Evolutionary conservation across 805 yeast genomes (phyloP).

Genomic region (Ascoidea asiatica): DNA sequence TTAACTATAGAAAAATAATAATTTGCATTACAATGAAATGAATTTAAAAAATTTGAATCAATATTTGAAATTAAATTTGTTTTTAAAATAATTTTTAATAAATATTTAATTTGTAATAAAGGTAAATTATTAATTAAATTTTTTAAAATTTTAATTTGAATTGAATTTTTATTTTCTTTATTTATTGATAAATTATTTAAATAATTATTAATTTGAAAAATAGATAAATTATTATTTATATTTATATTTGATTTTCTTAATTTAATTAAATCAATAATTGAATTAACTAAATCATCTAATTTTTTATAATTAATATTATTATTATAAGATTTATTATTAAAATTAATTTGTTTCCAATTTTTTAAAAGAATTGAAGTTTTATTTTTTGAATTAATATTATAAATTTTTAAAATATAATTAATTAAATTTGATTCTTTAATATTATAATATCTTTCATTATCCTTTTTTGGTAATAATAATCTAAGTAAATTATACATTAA

Average conservation of each 20-base stretch:
- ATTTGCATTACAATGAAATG: conserved; percentile 75
- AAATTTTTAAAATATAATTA: conserved; percentile 31
- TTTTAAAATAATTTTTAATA: conserved; percentile 54
- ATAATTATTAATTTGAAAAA: conserved; percentile 34
- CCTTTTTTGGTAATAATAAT: conserved; percentile 50
- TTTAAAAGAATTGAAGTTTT: conserved; percentile 38
- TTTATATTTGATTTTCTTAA: conserved; percentile 26
- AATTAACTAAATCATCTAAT: conserved; percentile 32
- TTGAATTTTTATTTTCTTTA: not conserved
- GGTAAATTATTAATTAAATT: conserved; percentile 41
- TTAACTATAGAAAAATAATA: conserved; percentile 52
- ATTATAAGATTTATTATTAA: not conserved
- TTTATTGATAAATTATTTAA: conserved; percentile 24
- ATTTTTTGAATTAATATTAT: conserved; percentile 47
- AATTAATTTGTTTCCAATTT: conserved; percentile 31
- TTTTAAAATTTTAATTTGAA: conserved; percentile 23
- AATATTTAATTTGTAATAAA: conserved; percentile 51
- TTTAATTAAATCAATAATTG: conserved; percentile 33
- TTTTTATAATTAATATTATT: conserved; percentile 14
- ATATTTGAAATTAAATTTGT: conserved; percentile 44
- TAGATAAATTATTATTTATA: conserved; percentile 24
- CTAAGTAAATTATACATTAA: conserved; percentile 48
- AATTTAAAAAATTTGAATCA: conserved; percentile 40
- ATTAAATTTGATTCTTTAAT: conserved; percentile 54
- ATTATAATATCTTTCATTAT: conserved; percentile 40